These are phyloP conservation scores for Yamadazyma spencermartinsiae DNA, from an alignment of 1,139 yeast genomes.

Conservation along the genomic window DNA sequence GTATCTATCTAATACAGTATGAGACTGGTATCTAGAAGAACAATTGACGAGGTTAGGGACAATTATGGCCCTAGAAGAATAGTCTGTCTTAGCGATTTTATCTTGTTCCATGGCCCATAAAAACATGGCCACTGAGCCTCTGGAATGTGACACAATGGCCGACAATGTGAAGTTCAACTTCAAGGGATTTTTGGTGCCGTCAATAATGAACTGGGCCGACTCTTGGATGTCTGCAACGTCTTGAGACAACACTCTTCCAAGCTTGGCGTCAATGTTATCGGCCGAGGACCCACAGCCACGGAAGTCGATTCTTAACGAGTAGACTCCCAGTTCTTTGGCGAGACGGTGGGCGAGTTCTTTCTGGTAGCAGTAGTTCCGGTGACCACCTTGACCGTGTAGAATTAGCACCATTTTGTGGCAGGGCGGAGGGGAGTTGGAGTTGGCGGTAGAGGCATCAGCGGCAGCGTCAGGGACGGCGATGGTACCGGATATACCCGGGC, in stretches of 20 bases:
- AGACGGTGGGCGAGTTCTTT: conserved; percentile 59
- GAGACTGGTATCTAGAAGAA: conserved; percentile 58
- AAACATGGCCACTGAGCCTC: conserved; percentile 80
- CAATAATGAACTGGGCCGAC: conserved; percentile 46
- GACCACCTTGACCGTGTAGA: conserved; percentile 83
- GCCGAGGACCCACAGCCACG: conserved; percentile 82
- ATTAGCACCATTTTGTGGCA: conserved; percentile 42
- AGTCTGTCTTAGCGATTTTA: conserved; percentile 25
- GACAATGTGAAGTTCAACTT: conserved; percentile 48
- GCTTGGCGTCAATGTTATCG: conserved; percentile 40
- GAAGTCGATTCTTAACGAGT: conserved; percentile 76
- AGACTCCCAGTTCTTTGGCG: conserved; percentile 59
- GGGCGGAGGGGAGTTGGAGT: conserved; percentile 35
- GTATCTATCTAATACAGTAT: conserved; percentile 39
- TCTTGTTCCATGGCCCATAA: conserved; percentile 61
- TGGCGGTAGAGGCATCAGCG: conserved; percentile 23
- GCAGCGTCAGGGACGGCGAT: conserved; percentile 40
- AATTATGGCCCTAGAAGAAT: conserved; percentile 25
- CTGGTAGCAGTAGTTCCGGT: conserved; percentile 78
- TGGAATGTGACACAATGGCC: conserved; percentile 69
- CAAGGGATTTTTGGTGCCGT: conserved; percentile 35
- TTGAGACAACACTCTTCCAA: conserved; percentile 59
- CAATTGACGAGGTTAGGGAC: conserved; percentile 73
- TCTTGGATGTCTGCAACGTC: conserved; percentile 70
- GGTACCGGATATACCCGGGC: conserved; percentile 40